Conservation (phyloP, 2,329 filamentous ascomycete genomes). For the Cercospora brassicicola region DNA sequence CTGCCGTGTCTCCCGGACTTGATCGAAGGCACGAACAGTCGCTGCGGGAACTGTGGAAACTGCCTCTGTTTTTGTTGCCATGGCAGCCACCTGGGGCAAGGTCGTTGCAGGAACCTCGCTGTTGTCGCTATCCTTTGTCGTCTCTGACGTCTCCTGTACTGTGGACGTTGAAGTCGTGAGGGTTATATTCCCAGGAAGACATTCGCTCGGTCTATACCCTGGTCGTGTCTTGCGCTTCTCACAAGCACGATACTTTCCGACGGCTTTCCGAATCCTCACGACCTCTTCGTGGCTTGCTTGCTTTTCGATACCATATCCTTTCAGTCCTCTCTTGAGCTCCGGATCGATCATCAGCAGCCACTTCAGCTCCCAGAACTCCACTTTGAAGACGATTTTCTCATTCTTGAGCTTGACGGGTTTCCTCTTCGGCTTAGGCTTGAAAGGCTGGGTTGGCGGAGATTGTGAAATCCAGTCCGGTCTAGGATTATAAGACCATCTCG, state of each 20-base stretch:
- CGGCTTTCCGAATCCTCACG: not conserved
- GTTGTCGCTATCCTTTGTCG: not conserved
- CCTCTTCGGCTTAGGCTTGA: not conserved
- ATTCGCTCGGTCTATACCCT: not conserved
- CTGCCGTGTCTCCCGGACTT: not conserved
- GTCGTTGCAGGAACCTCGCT: not conserved
- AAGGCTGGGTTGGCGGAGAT: not conserved
- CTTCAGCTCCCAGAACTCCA: not conserved
- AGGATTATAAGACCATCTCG: not conserved
- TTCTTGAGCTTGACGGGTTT: not conserved
- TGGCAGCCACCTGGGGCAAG: not conserved
- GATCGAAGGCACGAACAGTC: not conserved
- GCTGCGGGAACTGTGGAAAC: not conserved
- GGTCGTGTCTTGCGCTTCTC: not conserved
- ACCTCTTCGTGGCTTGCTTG: not conserved
- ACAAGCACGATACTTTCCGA: not conserved
- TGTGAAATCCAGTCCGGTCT: not conserved
- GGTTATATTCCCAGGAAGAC: not conserved
- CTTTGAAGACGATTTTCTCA: not conserved
- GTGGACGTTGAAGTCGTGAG: not conserved
- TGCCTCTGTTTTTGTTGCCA: not conserved
- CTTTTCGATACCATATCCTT: not conserved
- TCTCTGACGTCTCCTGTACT: not conserved
- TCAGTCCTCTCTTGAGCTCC: not conserved
- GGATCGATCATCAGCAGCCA: not conserved